Evolutionary conservation across 768 basidiomycete genomes (phyloP).

Genomic region (Mycena haematopus): DNA sequence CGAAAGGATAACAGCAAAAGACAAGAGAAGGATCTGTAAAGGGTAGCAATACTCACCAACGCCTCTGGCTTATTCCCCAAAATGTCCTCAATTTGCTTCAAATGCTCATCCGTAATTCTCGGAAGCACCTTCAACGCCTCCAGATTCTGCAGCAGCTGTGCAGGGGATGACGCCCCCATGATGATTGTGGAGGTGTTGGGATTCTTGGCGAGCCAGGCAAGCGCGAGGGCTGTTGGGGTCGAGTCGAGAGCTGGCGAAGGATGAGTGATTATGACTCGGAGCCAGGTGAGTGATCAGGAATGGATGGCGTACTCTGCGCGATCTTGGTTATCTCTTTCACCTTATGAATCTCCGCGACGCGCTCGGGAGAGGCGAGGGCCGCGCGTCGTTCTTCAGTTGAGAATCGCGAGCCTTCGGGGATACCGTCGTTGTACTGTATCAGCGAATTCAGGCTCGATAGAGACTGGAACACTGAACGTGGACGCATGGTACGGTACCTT

Average conservation of each 20-base stretch:
- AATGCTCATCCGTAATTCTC: slow-evolving; percentile 69
- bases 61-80: slow-evolving; percentile 57
- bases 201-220: slow-evolving; percentile 78
- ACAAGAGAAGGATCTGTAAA: too few relatives aligned
- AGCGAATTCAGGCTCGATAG: background rate
- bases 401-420: slow-evolving; percentile 69
- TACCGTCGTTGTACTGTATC: slow-evolving; percentile 15
- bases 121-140: slow-evolving; percentile 75
- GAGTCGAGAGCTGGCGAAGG: slow-evolving; percentile 62
- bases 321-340: slow-evolving; percentile 70
- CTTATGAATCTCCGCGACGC: slow-evolving; percentile 61
- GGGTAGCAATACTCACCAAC: too few relatives aligned
- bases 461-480: background rate
- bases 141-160: slow-evolving; percentile 71
- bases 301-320: slow-evolving; percentile 59
- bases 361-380: slow-evolving; percentile 48
- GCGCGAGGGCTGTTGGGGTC: slow-evolving; percentile 67
- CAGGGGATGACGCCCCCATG: slow-evolving; percentile 68
- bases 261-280: too few relatives aligned
- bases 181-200: slow-evolving; percentile 72
- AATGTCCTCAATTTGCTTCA: slow-evolving; percentile 72
- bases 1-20: too few relatives aligned
- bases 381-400: slow-evolving; percentile 59
- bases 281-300: too few relatives aligned
- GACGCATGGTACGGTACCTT: too few relatives aligned